Percentiles rank a stretch among this genome's conserved stretches.
Evolutionary conservation across 1,139 yeast species (phyloP).

Genomic region (Lodderomyces elongisporus): DNA sequence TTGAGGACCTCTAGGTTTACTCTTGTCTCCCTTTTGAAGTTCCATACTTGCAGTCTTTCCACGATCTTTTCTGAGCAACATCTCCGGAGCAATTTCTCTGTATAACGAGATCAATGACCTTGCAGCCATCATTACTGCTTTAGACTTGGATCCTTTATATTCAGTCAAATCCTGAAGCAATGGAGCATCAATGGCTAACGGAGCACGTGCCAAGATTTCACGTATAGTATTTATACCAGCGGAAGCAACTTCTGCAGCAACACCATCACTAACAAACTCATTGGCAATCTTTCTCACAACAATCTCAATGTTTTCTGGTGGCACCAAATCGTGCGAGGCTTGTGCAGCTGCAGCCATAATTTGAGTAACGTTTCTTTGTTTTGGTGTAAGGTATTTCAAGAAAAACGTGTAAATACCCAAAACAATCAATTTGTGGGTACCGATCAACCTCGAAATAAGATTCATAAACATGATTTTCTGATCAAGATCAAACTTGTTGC

Average conservation of each 20-base stretch:
- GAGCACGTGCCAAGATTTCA: constrained; percentile 88
- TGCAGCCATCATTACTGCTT: constrained; percentile 93
- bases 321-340: constrained; percentile 92
- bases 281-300: constrained; percentile 90
- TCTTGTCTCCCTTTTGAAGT: constrained; percentile 49
- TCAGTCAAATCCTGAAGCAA: constrained; percentile 83
- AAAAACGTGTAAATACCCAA: constrained; percentile 86
- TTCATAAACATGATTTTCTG: constrained; percentile 87
- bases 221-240: constrained; percentile 95
- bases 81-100: constrained; percentile 94
- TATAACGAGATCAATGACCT: constrained; percentile 80
- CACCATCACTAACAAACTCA: constrained; percentile 97
- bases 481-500: constrained; percentile 70
- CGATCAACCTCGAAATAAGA: constrained; percentile 79
- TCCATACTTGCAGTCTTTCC: constrained; percentile 89
- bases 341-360: constrained; percentile 97
- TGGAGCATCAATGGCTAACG: constrained; percentile 84
- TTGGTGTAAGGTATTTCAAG: constrained; percentile 86
- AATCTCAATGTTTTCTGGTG: constrained; percentile 81
- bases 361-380: constrained; percentile 90
- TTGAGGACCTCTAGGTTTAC: constrained; percentile 39
- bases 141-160: constrained; percentile 88
- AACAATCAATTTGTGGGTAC: constrained; percentile 88
- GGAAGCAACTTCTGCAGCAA: constrained; percentile 94
- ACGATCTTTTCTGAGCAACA: constrained; percentile 84